phyloP scores from a whole-genome alignment of 2,329 filamentous ascomycete genomes.

The Acarospora socialis region DNA sequence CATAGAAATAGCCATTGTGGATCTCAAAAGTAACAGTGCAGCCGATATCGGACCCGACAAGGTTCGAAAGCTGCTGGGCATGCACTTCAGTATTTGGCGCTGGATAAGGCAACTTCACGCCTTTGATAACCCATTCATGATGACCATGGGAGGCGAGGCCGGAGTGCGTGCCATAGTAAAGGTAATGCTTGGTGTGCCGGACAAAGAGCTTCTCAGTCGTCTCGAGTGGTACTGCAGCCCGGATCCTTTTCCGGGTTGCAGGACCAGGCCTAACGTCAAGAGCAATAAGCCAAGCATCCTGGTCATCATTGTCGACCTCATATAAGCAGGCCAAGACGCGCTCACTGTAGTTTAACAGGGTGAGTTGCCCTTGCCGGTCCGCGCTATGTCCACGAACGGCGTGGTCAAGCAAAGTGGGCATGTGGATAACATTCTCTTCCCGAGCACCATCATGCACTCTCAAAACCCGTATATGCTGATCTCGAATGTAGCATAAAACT shows the following conservation, averaged over 20 bases:
- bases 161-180: conserved; percentile 54
- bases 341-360: conserved; percentile 42
- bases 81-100: conserved; percentile 24
- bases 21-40: conserved; percentile 59
- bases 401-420: conserved; percentile 28
- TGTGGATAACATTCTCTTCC: conserved; percentile 43
- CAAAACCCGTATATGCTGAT: conserved; percentile 41
- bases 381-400: conserved; percentile 25
- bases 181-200: conserved; percentile 44
- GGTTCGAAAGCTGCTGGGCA: conserved; percentile 36
- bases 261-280: conserved; percentile 26
- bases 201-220: conserved; percentile 47
- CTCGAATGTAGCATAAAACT: conserved; percentile 47
- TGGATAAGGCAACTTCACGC: conserved; percentile 29
- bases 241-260: conserved; percentile 12
- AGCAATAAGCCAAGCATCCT: conserved; percentile 40
- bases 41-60: conserved; percentile 51
- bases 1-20: conserved; percentile 51
- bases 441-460: conserved; percentile 38
- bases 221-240: conserved; percentile 29
- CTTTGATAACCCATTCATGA: conserved; percentile 48
- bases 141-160: conserved; percentile 38
- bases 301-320: conserved; percentile 27
- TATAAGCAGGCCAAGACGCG: conserved; percentile 45
- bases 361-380: conserved; percentile 32